These are phyloP conservation scores for Tagetes patula DNA, from an alignment of 129 eudicot genomes.

Conservation along the genomic window DNA sequence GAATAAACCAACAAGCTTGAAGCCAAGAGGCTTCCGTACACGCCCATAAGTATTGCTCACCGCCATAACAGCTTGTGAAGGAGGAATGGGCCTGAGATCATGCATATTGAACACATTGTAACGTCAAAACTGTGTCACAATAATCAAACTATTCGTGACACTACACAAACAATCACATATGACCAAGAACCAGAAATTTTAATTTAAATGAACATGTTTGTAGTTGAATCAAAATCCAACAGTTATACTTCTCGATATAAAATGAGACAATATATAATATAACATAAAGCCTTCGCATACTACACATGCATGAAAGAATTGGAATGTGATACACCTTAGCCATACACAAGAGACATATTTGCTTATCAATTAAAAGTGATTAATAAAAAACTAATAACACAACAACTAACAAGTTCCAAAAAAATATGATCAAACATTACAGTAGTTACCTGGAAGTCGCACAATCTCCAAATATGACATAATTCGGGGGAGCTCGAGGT, in stretches of 20 bases:
- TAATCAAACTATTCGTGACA: constrained; percentile 10
- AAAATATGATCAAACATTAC: constrained; percentile 9
- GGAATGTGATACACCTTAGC: constrained; percentile 10
- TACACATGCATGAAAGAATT: constrained; percentile 1
- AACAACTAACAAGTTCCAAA: constrained; percentile 7
- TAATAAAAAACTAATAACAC: constrained; percentile 14
- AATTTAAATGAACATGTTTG: background rate
- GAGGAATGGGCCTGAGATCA: constrained; percentile 85
- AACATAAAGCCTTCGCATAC: constrained; percentile 20
- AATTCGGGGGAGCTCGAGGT: constrained; percentile 90
- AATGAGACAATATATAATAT: background rate
- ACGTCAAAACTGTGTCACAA: constrained; percentile 4
- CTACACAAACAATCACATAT: constrained; percentile 12
- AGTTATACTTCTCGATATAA: background rate
- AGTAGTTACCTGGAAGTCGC: constrained; percentile 81
- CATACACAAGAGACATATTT: constrained; percentile 5
- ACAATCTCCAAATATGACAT: constrained; percentile 94
- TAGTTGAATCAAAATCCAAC: constrained; percentile 8
- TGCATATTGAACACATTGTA: constrained; percentile 24
- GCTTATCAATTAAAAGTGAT: background rate
- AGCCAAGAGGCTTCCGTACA: constrained; percentile 88
- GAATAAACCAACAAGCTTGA: constrained; percentile 67
- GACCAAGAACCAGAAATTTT: background rate
- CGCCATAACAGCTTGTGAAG: constrained; percentile 87
- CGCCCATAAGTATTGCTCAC: constrained; percentile 91